phyloP scores from a whole-genome alignment of 352 stramenopile species.

The Achlya hypogyna region DNA sequence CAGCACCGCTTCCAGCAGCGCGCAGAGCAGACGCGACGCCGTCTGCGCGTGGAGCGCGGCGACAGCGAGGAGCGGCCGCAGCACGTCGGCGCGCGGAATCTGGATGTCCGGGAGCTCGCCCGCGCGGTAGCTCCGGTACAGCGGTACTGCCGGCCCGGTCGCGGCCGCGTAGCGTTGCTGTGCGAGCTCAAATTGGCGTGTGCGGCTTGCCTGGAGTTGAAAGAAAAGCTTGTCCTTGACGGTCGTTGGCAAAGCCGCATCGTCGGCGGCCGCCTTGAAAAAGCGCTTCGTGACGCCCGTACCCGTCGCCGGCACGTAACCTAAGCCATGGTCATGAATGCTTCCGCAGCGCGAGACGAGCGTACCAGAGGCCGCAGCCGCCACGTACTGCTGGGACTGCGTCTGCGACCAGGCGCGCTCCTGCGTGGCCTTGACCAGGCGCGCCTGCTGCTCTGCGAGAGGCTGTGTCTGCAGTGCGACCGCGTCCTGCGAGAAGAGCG shows the following conservation, averaged over 20 bases:
- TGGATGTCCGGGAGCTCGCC: conserved; percentile 76
- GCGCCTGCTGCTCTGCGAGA: neutral
- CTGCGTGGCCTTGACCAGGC: conserved; percentile 19
- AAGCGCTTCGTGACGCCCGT: conserved; percentile 25
- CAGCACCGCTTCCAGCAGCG: conserved; percentile 38
- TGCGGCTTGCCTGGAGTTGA: conserved; percentile 25
- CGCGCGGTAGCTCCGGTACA: conserved; percentile 55
- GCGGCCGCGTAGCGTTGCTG: conserved; percentile 50
- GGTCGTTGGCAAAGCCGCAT: neutral
- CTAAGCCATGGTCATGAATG: too few relatives aligned
- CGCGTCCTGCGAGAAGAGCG: conserved; percentile 66
- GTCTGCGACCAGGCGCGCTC: conserved; percentile 21
- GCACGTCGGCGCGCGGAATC: conserved; percentile 55
- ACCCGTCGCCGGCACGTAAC: neutral
- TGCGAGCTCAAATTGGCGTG: conserved; percentile 36
- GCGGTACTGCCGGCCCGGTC: conserved; percentile 43
- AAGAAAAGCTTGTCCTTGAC: conserved; percentile 44
- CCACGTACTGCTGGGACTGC: conserved; percentile 36
- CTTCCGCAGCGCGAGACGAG: too few relatives aligned
- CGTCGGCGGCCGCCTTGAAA: neutral
- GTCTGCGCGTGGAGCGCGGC: conserved; percentile 42
- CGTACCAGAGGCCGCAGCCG: neutral
- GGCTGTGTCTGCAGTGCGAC: conserved; percentile 32
- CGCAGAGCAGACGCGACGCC: conserved; percentile 34
- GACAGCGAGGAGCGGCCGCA: conserved; percentile 52